Evolutionary conservation across 164 flowering plant genomes (phyloP), one percentile per base, ranked within the genome.

Genomic region (Umbellularia californica): DNA sequence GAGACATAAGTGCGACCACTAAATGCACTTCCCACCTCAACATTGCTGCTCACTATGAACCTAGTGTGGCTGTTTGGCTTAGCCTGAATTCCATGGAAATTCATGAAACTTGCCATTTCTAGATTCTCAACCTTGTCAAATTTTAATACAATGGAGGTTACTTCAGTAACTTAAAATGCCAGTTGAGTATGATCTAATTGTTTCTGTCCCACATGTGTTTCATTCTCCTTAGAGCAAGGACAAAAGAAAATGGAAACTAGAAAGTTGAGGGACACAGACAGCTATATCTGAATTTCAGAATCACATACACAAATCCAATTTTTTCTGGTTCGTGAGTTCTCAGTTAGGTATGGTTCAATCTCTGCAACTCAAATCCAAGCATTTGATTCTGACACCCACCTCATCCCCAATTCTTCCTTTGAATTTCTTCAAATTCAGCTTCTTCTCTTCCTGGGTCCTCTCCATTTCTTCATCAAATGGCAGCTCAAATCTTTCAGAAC

Each of bases 321-420:
- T 62, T 76, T 68, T 76, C 82, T 80, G 82, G 84, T 68, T 79
- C 78, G 79, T 60, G 68, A 79, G 84, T 79, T 77, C 79, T 81
- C 58, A 70, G 50, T 52, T 51, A 19, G 72, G 51, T 70, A 69
- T 33, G 80, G 76, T 81, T 24, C 74, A 65, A 35, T 51, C 75
- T n/a, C 81, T 71, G 68, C 77, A 71, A 76, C 74, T 72, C 78
- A 79, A 77, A 82, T 77, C 83, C 83, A 79, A 72, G 74, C 76
- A 63, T 76, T 81, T 14, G 71, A 83, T 82, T 72, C 82, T 77
- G 79, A 76, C 51, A 33, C 14, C 35, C 68, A 58, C 30, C 68
- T 58, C 77, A 35, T 75, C 77, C 72, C 24, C 65, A 5, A n/a
- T 35, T 41, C 15, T 69, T 41, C 24, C n/a, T 50, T 24, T 19